phyloP scores from a whole-genome alignment of 2,329 filamentous ascomycete species.

The Thelonectria olida region DNA sequence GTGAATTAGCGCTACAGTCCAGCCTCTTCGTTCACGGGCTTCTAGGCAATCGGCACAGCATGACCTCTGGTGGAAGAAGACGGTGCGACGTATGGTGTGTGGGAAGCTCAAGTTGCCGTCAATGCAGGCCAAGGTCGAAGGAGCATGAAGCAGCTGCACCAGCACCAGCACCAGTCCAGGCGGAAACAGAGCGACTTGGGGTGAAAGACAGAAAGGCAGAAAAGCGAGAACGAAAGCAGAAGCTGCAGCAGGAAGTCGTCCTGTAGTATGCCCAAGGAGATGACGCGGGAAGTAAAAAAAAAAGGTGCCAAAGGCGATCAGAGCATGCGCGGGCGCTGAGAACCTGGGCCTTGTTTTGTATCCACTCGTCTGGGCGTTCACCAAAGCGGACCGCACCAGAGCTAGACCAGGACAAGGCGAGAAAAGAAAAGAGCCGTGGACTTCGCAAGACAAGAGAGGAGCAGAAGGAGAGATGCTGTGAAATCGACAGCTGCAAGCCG shows the following conservation, averaged over 20 bases:
- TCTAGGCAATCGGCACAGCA: slow-evolving; percentile 29
- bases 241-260: slow-evolving; percentile 25
- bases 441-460: not conserved
- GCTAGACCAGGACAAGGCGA: slow-evolving; percentile 30
- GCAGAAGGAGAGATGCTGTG: not conserved
- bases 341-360: slow-evolving; percentile 34
- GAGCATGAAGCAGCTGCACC: slow-evolving; percentile 33
- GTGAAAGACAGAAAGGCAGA: slow-evolving; percentile 13
- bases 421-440: slow-evolving; percentile 34
- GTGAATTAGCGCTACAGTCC: slow-evolving; percentile 25
- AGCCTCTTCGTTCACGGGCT: slow-evolving; percentile 30
- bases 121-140: not conserved
- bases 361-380: slow-evolving; percentile 34
- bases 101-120: slow-evolving; percentile 10
- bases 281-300: slow-evolving; percentile 27
- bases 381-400: slow-evolving; percentile 30
- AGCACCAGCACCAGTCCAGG: slow-evolving; percentile 35
- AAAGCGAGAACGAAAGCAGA: slow-evolving; percentile 28
- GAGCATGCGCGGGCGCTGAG: slow-evolving; percentile 36
- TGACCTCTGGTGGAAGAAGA: slow-evolving; percentile 26
- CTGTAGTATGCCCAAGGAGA: slow-evolving; percentile 23
- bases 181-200: slow-evolving; percentile 26
- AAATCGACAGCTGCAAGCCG: slow-evolving; percentile 31
- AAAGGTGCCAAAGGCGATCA: slow-evolving; percentile 35
- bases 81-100: slow-evolving; percentile 11